Percentiles rank a stretch among this genome's conserved stretches.
Evolutionary conservation across 371 early-diverging fungal genomes (phyloP).

Genomic region (Mortierella sp.): DNA sequence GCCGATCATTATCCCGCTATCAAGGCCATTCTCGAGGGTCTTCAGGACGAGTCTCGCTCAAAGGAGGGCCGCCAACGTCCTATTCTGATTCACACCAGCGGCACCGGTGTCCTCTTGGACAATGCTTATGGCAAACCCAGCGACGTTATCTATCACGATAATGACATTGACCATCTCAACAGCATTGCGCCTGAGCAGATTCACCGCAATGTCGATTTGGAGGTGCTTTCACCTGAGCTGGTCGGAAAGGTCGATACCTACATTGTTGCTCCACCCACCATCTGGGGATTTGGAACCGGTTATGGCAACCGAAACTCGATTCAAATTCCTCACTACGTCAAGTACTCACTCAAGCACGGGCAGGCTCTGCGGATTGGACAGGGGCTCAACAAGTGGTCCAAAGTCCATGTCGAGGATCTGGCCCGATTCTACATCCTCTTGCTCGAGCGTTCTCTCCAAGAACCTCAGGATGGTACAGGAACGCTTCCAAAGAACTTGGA

Average conservation of each 20-base stretch:
- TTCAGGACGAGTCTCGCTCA: constrained; percentile 16
- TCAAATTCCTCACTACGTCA: constrained; percentile 44
- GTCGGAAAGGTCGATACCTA: constrained; percentile 38
- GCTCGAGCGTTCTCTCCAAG: constrained; percentile 37
- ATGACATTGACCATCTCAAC: constrained; percentile 31
- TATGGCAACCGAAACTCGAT: constrained; percentile 40
- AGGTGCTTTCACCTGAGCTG: constrained; percentile 21
- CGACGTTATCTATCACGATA: constrained; percentile 45
- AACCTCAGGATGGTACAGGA: constrained; percentile 19
- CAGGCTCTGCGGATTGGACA: constrained; percentile 42
- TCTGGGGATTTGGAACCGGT: constrained; percentile 51
- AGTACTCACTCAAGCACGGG: constrained; percentile 19
- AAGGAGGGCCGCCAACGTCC: constrained; percentile 25
- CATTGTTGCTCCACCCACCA: constrained; percentile 51
- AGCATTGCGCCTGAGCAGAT: constrained; percentile 27
- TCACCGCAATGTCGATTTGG: constrained; percentile 51
- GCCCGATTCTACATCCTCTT: constrained; percentile 38
- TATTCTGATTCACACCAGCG: constrained; percentile 51
- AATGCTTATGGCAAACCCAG: constrained; percentile 22
- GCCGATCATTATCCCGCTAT: constrained; percentile 44
- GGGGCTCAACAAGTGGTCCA: constrained; percentile 51
- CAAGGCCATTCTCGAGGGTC: constrained; percentile 52
- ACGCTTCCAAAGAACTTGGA: constrained; percentile 47
- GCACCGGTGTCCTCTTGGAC: constrained; percentile 45
- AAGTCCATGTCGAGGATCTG: constrained; percentile 52